Conservation (phyloP, 305 asterid genomes). For the Fraxinus paxiana region DNA sequence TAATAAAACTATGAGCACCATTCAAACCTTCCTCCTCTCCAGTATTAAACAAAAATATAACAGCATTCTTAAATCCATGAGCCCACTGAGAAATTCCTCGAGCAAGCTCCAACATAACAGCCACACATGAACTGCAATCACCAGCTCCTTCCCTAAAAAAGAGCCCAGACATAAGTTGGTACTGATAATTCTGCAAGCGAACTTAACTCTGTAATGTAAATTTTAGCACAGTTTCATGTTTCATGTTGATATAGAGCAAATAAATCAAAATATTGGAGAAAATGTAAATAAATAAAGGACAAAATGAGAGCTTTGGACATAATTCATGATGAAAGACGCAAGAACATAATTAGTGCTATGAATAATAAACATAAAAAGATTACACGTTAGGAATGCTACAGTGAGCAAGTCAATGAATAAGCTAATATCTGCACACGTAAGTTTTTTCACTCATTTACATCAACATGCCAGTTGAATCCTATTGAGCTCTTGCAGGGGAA, state of each 20-base stretch:
- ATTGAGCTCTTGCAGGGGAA: background rate
- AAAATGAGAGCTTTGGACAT: background rate
- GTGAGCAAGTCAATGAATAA: background rate
- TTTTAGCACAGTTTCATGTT: background rate
- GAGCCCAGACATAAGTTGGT: constrained; percentile 5
- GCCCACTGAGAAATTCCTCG: constrained; percentile 97
- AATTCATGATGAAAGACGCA: background rate
- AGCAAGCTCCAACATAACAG: constrained; percentile 98
- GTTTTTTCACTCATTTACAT: background rate
- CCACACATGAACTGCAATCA: constrained; percentile 95
- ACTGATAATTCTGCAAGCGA: constrained; percentile 1
- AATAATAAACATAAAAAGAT: background rate
- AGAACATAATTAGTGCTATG: background rate
- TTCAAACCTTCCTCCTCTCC: constrained; percentile 98
- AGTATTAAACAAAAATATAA: constrained; percentile 86
- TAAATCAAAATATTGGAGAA: background rate
- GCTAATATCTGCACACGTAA: background rate
- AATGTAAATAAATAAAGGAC: background rate
- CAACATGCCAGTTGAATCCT: background rate
- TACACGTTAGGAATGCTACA: background rate
- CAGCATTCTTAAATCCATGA: constrained; percentile 82
- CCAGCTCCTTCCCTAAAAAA: constrained; percentile 92
- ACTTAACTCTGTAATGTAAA: constrained; percentile 6
- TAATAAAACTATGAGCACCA: constrained; percentile 96
- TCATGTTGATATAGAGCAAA: background rate